Conservation (phyloP, 139 green algal genomes). For the Coccomyxa sp. region DNA sequence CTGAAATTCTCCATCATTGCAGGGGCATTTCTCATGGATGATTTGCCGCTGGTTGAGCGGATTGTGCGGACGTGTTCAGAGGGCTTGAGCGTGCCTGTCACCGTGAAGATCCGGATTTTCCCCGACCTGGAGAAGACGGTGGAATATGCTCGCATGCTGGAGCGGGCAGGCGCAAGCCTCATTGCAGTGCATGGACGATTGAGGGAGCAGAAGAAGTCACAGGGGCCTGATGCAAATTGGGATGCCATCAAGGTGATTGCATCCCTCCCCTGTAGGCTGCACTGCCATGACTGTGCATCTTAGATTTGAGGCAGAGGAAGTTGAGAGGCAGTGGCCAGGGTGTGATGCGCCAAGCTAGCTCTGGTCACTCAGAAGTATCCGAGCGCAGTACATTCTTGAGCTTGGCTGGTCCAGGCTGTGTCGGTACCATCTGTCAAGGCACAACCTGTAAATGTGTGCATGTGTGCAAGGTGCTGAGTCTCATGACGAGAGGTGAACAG, state of each 20-base stretch:
- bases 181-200: slow-evolving; percentile 93
- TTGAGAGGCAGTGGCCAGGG: too few species aligned
- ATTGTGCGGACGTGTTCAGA: slow-evolving; percentile 49
- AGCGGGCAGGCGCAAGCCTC: slow-evolving; percentile 77
- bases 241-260: slow-evolving; percentile 59
- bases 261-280: not conserved
- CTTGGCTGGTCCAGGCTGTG: not conserved
- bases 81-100: slow-evolving; percentile 59
- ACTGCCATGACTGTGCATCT: too few species aligned
- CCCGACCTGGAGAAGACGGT: slow-evolving; percentile 75
- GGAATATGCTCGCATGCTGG: slow-evolving; percentile 88
- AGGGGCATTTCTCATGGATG: slow-evolving; percentile 89
- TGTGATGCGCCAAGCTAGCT: too few species aligned
- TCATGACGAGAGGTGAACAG: not conserved
- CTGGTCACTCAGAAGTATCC: too few species aligned
- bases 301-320: too few species aligned
- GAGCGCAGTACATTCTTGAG: too few species aligned
- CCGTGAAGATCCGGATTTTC: slow-evolving; percentile 90
- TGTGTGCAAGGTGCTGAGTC: not conserved
- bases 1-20: not conserved
- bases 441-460: not conserved
- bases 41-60: slow-evolving; percentile 63
- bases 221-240: slow-evolving; percentile 70
- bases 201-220: slow-evolving; percentile 82
- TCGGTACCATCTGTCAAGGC: not conserved